Base-by-base conservation (phyloP, 2,329 filamentous ascomycete genomes). In the Microcyclosporella mali region DNA sequence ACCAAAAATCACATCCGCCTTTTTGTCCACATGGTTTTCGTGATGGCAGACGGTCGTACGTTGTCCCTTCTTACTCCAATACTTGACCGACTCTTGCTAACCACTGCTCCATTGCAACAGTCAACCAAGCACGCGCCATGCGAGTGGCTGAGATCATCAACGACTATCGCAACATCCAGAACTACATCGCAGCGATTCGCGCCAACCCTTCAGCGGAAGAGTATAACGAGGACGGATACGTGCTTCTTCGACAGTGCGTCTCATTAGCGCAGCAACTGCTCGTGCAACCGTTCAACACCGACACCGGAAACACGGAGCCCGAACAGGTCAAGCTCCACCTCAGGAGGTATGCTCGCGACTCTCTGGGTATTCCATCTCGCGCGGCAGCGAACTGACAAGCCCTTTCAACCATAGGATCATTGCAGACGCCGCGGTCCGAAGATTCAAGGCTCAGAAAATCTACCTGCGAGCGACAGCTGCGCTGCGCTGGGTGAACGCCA, bases 41-140 rank as follows among this genome's bases (percentile, higher is more conserved):
- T 40, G 53, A 79, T 78, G 75, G 69, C 74, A 49, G 75, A 79
- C 66, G 74, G 74, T 66, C 66, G 75, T 79, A 34, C 43, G 56
- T 51, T 34, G 36, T 37, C 16, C 42, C 9, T 16, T 10, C 30
- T 12, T 28, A 34, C 25, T 10, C 12, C 25, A 6, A 9, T 3
- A 11, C 16, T n/a, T n/a, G n/a, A n/a, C 32, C 42, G 10, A 12
- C 29, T n/a, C 10, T 43, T 37, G 16, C 40, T 39, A 36, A 25
- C 27, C 35, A 43, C 21, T 10, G 21, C 21, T 2, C 11, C n/a
- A n/a, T n/a, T 29, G n/a, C 33, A 45, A 29, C 59, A 82, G 79
- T 80, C 54, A 82, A 82, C 58, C 72, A 81, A 59, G 77, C 76
- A 45, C 75, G 79, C 57, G 78, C 79, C 37, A 68, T 82, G 60